phyloP scores from a whole-genome alignment of 2,329 filamentous ascomycete genomes.

The Colletotrichum brevisporum region DNA sequence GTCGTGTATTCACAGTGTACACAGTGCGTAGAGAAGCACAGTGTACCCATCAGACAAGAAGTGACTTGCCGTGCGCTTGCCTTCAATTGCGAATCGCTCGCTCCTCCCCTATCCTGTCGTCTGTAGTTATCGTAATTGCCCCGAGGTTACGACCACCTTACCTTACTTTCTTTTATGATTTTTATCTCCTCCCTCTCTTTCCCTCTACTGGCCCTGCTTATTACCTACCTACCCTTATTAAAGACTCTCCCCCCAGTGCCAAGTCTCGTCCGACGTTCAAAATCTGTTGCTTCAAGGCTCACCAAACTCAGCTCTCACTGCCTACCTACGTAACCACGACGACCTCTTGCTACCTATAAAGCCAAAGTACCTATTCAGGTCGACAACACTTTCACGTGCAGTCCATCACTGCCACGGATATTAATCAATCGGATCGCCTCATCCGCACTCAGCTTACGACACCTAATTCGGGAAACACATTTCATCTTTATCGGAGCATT shows the following conservation, averaged over 20 bases:
- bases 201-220: neutral
- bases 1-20: too few species aligned
- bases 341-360: too few species aligned
- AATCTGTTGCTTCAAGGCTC: conserved; percentile 4
- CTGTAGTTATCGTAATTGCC: conserved; percentile 3
- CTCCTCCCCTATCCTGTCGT: too few species aligned
- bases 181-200: neutral
- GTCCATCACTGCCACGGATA: neutral
- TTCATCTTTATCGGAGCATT: neutral
- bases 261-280: conserved; percentile 10
- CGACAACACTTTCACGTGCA: neutral
- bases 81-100: too few species aligned
- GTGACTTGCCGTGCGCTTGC: too few species aligned
- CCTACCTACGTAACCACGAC: too few species aligned
- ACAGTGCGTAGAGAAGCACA: too few species aligned
- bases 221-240: neutral
- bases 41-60: too few species aligned
- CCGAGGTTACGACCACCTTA: conserved; percentile 6
- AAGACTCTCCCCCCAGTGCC: conserved; percentile 19
- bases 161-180: neutral
- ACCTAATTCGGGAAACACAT: neutral
- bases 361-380: neutral
- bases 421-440: too few species aligned
- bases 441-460: neutral
- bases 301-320: neutral